Evolutionary conservation across 129 eudicot species (phyloP).

Genomic region (Flaveria ramosissima): DNA sequence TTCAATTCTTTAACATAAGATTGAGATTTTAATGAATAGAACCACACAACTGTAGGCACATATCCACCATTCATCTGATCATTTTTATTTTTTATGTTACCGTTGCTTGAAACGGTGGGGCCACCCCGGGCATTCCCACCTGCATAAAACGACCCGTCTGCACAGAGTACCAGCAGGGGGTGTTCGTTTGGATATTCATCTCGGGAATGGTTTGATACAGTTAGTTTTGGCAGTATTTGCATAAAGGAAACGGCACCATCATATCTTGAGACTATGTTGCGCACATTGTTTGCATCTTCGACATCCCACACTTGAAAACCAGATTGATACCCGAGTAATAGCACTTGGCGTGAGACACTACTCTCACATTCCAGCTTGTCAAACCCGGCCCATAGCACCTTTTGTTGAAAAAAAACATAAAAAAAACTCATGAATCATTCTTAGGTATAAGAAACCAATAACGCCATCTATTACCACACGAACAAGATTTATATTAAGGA

Average conservation of each 20-base stretch:
- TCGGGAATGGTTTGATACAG: slow-evolving; percentile 39
- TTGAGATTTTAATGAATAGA: slow-evolving; percentile 77
- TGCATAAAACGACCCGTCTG: slow-evolving; percentile 69
- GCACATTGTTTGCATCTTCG: slow-evolving; percentile 76
- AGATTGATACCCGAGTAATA: slow-evolving; percentile 73
- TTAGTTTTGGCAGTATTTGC: slow-evolving; percentile 75
- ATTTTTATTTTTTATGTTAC: slow-evolving; percentile 40
- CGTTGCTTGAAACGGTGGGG: slow-evolving; percentile 28
- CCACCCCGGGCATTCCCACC: slow-evolving; percentile 49
- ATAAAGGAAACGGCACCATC: slow-evolving; percentile 84
- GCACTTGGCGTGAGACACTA: slow-evolving; percentile 47
- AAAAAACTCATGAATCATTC: slow-evolving; percentile 5
- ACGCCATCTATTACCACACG: neutral
- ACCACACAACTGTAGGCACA: slow-evolving; percentile 70
- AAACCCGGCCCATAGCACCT: slow-evolving; percentile 97
- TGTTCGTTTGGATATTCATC: slow-evolving; percentile 57
- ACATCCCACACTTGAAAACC: slow-evolving; percentile 99
- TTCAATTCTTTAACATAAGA: slow-evolving; percentile 63
- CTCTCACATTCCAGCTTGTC: slow-evolving; percentile 74
- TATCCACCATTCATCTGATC: slow-evolving; percentile 42
- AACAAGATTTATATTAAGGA: neutral
- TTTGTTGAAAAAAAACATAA: neutral
- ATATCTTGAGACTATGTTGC: slow-evolving; percentile 60
- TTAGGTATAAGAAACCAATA: neutral
- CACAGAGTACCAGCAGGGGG: slow-evolving; percentile 73